These are phyloP conservation scores for Paradendryphiella salina DNA, from an alignment of 2,329 filamentous ascomycete genomes.

Conservation along the genomic window DNA sequence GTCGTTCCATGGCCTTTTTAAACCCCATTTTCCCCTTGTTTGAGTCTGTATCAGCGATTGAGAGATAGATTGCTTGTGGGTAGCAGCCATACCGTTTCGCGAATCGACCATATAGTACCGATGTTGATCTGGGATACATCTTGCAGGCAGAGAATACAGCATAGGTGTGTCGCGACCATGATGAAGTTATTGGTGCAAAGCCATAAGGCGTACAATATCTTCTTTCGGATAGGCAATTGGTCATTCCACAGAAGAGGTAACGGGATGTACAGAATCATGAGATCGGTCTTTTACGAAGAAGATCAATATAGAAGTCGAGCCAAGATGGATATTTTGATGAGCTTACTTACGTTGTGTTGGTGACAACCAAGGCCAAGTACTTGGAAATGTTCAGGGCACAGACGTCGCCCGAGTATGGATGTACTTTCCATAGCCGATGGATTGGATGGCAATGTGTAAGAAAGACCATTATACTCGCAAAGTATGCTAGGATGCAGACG, in stretches of 20 bases:
- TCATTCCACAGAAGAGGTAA: constrained; percentile 5
- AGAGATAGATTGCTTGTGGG: background rate
- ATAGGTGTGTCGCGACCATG: constrained; percentile 1
- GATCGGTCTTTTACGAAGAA: background rate
- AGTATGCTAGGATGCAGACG: constrained; percentile 6
- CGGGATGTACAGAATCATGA: constrained; percentile 8
- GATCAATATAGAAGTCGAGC: background rate
- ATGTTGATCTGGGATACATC: constrained; percentile 8
- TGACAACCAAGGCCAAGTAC: constrained; percentile 12
- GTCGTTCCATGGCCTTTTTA: too few relatives aligned
- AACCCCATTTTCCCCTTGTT: too few relatives aligned
- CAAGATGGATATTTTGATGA: background rate
- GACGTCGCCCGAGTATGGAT: constrained; percentile 15
- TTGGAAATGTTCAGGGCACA: constrained; percentile 16
- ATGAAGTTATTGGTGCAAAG: constrained; percentile 6
- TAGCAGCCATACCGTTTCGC: constrained; percentile 3
- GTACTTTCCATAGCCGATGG: constrained; percentile 14
- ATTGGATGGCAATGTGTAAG: constrained; percentile 14
- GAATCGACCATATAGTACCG: constrained; percentile 8
- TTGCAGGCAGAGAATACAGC: constrained; percentile 6
- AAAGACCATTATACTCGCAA: constrained; percentile 9
- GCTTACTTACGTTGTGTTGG: constrained; percentile 7
- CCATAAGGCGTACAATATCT: background rate
- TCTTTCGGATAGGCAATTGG: background rate
- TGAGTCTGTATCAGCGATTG: too few relatives aligned